Percentiles rank a stretch among this genome's conserved stretches.
phyloP scores from a whole-genome alignment of 768 basidiomycete species.

The Leucogyrophana mollusca region DNA sequence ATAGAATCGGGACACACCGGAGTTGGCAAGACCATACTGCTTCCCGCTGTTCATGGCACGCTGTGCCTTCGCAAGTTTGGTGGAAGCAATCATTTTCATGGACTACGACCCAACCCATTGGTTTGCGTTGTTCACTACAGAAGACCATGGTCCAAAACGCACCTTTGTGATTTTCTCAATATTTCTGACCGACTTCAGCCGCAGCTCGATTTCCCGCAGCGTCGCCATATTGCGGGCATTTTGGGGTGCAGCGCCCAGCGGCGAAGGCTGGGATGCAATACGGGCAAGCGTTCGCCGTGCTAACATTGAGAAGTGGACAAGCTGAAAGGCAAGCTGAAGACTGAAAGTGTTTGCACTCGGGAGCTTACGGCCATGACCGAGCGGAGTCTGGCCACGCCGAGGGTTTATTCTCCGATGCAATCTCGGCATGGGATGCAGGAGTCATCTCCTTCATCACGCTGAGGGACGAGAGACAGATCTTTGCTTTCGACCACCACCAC shows the following conservation, averaged over 20 bases:
- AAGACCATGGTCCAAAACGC: conserved; percentile 25
- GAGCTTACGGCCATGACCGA: conserved; percentile 39
- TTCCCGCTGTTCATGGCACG: conserved; percentile 90
- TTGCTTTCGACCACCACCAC: conserved; percentile 13
- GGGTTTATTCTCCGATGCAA: conserved; percentile 19
- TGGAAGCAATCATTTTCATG: conserved; percentile 99
- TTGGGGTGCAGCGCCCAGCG: conserved; percentile 39
- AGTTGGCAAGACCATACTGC: conserved; percentile 88
- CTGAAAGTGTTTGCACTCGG: conserved; percentile 16
- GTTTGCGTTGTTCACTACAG: not conserved
- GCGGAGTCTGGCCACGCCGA: conserved; percentile 20
- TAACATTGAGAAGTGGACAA: conserved; percentile 38
- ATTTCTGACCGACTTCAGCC: conserved; percentile 94
- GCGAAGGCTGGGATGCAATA: conserved; percentile 38
- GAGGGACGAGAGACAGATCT: conserved; percentile 10
- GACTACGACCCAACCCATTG: conserved; percentile 47
- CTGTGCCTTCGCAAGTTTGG: conserved; percentile 94
- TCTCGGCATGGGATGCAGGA: conserved; percentile 21
- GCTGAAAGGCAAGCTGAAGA: conserved; percentile 8
- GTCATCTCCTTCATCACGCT: conserved; percentile 10
- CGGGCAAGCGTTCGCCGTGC: conserved; percentile 47
- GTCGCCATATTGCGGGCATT: conserved; percentile 91
- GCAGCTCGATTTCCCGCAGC: conserved; percentile 94
- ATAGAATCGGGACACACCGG: conserved; percentile 48
- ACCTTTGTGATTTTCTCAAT: conserved; percentile 99